These are phyloP conservation scores for Microbotryomycetes sp. DNA, from an alignment of 1,284 basidiomycete species.

Conservation along the genomic window DNA sequence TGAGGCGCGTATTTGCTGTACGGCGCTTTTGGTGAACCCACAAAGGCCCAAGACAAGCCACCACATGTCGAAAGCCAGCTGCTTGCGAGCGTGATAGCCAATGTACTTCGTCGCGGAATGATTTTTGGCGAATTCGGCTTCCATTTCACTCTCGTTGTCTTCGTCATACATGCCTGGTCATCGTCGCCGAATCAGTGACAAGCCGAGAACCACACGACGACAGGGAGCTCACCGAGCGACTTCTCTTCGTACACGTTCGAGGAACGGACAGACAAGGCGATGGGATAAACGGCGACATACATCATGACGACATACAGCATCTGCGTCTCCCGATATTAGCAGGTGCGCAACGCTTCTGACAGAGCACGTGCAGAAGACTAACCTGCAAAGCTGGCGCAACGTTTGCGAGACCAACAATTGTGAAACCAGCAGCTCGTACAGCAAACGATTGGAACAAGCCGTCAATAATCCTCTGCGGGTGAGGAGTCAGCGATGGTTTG, in stretches of 20 bases:
- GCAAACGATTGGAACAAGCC: conserved; percentile 50
- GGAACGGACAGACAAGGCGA: conserved; percentile 72
- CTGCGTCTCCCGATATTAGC: conserved; percentile 39
- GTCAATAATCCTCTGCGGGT: conserved; percentile 51
- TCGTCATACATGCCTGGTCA: conserved; percentile 67
- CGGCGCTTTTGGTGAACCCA: not conserved
- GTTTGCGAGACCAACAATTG: conserved; percentile 60
- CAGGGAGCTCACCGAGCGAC: conserved; percentile 29
- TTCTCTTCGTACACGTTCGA: conserved; percentile 97
- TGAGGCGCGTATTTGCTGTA: not conserved
- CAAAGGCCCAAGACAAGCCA: conserved; percentile 34
- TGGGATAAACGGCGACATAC: conserved; percentile 53
- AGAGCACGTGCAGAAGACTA: no score
- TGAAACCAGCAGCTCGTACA: conserved; percentile 83
- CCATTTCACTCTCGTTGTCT: conserved; percentile 49
- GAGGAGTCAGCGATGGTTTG: no score
- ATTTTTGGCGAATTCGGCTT: conserved; percentile 44
- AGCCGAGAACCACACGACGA: no score
- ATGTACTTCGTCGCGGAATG: conserved; percentile 36
- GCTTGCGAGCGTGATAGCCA: conserved; percentile 68
- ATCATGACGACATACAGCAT: conserved; percentile 77
- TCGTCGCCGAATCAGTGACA: not conserved
- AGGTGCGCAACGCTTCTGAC: no score
- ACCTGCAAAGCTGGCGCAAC: conserved; percentile 79
- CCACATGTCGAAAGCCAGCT: conserved; percentile 71